phyloP scores from a whole-genome alignment of 768 basidiomycete genomes.

The Myochromella boudieri region DNA sequence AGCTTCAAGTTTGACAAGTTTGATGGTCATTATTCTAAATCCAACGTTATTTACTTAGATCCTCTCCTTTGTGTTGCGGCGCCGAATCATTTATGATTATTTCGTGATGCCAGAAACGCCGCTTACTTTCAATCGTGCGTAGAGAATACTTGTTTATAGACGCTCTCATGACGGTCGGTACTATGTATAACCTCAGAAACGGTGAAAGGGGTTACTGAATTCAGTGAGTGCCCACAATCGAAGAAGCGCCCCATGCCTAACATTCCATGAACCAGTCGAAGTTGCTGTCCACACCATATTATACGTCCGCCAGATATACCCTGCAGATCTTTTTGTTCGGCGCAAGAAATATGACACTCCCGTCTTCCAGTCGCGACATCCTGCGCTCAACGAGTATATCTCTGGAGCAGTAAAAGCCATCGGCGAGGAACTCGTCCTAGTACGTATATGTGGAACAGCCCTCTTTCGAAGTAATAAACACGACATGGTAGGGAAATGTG shows the following conservation, averaged over 20 bases:
- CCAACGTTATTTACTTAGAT: too few species aligned
- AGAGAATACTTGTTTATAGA: not conserved
- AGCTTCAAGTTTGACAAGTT: too few species aligned
- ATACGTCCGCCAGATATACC: constrained; percentile 89
- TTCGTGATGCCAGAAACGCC: constrained; percentile 30
- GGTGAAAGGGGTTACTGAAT: constrained; percentile 65
- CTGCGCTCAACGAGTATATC: constrained; percentile 84
- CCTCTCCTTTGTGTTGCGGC: too few species aligned
- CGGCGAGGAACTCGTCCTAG: constrained; percentile 69
- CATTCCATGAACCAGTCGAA: constrained; percentile 61
- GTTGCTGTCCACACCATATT: constrained; percentile 92
- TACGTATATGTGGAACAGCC: constrained; percentile 27
- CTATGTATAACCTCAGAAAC: constrained; percentile 44
- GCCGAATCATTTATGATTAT: too few species aligned
- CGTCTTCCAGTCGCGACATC: constrained; percentile 93
- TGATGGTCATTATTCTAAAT: too few species aligned
- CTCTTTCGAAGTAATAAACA: not conserved
- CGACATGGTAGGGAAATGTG: constrained; percentile 60
- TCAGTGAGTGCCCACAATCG: constrained; percentile 54
- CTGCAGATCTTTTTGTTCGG: constrained; percentile 81
- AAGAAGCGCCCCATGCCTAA: not conserved
- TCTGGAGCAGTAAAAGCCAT: constrained; percentile 85
- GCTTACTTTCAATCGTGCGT: constrained; percentile 35
- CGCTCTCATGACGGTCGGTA: constrained; percentile 4
- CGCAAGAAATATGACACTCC: constrained; percentile 89